These are phyloP conservation scores for Neurospora sp. DNA, from an alignment of 495 filamentous ascomycete species.

Conservation along the genomic window DNA sequence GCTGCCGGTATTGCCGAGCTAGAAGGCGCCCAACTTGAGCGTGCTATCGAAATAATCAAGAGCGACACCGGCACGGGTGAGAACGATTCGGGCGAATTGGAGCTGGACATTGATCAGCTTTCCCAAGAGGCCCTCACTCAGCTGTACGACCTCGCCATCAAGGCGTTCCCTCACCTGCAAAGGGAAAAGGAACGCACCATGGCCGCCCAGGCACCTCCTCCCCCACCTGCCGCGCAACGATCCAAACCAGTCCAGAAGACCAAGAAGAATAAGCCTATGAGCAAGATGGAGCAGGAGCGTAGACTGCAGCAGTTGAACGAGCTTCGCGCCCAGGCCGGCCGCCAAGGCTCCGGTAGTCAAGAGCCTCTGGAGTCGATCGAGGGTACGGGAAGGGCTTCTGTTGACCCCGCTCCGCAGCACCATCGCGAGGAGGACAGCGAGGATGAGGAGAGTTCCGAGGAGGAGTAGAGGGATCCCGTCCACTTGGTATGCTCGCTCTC, in stretches of 20 bases:
- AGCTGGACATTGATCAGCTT: constrained; percentile 82
- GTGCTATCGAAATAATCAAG: constrained; percentile 84
- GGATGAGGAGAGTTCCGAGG: constrained; percentile 27
- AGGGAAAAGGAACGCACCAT: constrained; percentile 26
- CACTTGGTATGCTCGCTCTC: not conserved
- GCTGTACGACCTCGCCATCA: constrained; percentile 67
- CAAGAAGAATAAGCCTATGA: constrained; percentile 99
- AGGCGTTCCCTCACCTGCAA: constrained; percentile 46
- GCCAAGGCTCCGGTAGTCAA: constrained; percentile 36
- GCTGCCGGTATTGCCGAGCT: constrained; percentile 68
- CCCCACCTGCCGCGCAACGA: constrained; percentile 27
- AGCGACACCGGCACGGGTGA: constrained; percentile 71
- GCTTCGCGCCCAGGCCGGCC: constrained; percentile 38
- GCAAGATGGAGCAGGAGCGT: constrained; percentile 81
- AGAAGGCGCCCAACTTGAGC: constrained; percentile 59
- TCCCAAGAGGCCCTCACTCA: constrained; percentile 62
- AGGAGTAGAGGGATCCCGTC: constrained; percentile 16
- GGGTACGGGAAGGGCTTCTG: constrained; percentile 15
- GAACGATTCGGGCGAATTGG: constrained; percentile 74
- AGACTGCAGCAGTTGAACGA: constrained; percentile 71
- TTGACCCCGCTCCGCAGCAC: constrained; percentile 10
- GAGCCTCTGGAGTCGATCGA: constrained; percentile 35
- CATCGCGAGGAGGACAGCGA: constrained; percentile 31
- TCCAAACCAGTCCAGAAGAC: constrained; percentile 49
- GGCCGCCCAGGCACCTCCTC: constrained; percentile 14